Evolutionary conservation across 495 filamentous ascomycete species (phyloP).

Genomic region (Aspergillus affinis): DNA sequence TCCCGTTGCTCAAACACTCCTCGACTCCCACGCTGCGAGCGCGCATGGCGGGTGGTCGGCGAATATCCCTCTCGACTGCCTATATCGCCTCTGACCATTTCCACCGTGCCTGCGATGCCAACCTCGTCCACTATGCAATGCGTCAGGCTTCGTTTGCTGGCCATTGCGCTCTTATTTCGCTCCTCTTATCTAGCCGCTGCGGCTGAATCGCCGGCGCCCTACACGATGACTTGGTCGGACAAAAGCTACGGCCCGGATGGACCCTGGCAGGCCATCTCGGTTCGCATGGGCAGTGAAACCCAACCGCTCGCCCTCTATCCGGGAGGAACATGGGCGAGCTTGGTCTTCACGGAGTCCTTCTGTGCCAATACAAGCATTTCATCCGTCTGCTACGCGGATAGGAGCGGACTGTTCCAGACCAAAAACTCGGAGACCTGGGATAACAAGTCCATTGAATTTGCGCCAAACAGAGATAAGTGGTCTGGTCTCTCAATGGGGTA

Average conservation of each 20-base stretch:
- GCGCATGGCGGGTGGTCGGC: too few relatives aligned
- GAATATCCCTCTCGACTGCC: too few relatives aligned
- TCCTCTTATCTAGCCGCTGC: too few relatives aligned
- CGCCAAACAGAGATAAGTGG: not conserved
- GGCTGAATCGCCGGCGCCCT: not conserved
- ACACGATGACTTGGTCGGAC: slow-evolving; percentile 14
- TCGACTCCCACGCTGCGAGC: too few relatives aligned
- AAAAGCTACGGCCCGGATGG: slow-evolving; percentile 21
- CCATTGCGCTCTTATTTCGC: too few relatives aligned
- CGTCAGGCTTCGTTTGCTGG: too few relatives aligned
- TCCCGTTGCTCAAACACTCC: too few relatives aligned
- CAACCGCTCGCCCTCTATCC: slow-evolving; percentile 17
- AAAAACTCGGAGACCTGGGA: slow-evolving; percentile 8
- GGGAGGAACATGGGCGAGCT: slow-evolving; percentile 9
- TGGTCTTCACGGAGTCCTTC: slow-evolving; percentile 8
- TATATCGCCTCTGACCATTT: too few relatives aligned
- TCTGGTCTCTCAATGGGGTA: not conserved
- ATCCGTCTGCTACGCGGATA: slow-evolving; percentile 14
- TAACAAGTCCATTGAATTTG: not conserved
- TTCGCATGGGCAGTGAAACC: slow-evolving; percentile 12
- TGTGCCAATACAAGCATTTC: slow-evolving; percentile 17
- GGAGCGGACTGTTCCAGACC: slow-evolving; percentile 12
- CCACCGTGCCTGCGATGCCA: too few relatives aligned
- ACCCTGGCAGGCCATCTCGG: slow-evolving; percentile 18
- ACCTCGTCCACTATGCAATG: too few relatives aligned